Conservation (phyloP, 257 asterid genomes). For the Fraxinus anomala region DNA sequence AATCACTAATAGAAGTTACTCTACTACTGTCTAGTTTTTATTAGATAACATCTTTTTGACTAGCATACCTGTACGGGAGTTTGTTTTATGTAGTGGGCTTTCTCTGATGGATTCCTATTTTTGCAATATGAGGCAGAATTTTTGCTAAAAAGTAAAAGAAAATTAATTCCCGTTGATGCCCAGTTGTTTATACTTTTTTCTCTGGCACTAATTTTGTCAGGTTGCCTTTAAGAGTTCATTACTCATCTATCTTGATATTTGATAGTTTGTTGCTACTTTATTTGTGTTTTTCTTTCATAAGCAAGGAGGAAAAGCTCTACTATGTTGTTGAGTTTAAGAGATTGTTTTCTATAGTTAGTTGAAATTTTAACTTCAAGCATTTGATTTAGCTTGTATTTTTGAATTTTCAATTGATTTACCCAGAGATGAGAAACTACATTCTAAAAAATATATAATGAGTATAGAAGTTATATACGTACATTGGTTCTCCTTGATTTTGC, state of each 20-base stretch:
- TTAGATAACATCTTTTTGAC: background rate
- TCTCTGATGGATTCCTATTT: background rate
- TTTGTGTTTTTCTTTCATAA: background rate
- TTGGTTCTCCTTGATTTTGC: slow-evolving; percentile 18
- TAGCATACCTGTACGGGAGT: background rate
- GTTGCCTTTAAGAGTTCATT: slow-evolving; percentile 1
- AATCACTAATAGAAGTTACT: background rate
- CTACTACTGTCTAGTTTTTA: background rate
- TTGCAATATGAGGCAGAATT: background rate
- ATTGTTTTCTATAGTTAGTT: background rate
- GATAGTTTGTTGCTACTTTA: background rate
- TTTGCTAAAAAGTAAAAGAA: background rate
- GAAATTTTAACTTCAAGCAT: slow-evolving; percentile 1
- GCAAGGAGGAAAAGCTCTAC: background rate
- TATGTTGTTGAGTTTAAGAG: background rate
- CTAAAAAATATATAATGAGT: no score
- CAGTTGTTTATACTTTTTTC: background rate
- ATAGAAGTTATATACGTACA: no score
- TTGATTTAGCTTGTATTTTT: no score
- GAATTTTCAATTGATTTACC: no score
- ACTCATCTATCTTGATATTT: background rate
- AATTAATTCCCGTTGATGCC: background rate
- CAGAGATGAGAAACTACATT: no score
- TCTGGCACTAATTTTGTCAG: background rate
- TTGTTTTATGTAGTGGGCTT: background rate